phyloP scores from a whole-genome alignment of 1,284 basidiomycete species.

The Ceratobasidium sp. region DNA sequence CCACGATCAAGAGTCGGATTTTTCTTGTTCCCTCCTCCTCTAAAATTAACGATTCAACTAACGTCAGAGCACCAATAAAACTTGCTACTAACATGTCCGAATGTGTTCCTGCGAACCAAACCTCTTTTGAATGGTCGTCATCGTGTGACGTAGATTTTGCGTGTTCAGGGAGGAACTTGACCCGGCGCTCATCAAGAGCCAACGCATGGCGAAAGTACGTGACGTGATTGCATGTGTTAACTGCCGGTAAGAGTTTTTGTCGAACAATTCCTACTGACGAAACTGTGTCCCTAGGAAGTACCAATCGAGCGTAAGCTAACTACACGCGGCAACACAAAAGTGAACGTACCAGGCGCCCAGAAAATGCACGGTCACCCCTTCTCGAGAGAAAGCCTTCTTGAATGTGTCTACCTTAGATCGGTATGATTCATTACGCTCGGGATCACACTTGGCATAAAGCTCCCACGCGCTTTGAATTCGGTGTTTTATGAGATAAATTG shows the following conservation, averaged over 20 bases:
- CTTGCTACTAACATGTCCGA: conserved; percentile 53
- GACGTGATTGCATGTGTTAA: conserved; percentile 49
- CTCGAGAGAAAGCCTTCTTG: conserved; percentile 56
- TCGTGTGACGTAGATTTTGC: neutral
- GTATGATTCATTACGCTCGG: conserved; percentile 1
- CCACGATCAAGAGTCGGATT: conserved; percentile 42
- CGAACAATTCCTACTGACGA: conserved; percentile 55
- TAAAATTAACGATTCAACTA: conserved; percentile 32
- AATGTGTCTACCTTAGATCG: conserved; percentile 49
- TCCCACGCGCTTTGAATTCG: conserved; percentile 55
- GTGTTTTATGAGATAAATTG: neutral
- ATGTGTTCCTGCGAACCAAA: conserved; percentile 55
- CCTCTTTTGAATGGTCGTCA: conserved; percentile 49
- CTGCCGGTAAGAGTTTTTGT: conserved; percentile 49
- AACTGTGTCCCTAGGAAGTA: conserved; percentile 57
- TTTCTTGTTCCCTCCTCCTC: conserved; percentile 47
- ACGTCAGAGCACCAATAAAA: neutral
- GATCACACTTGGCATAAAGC: conserved; percentile 50
- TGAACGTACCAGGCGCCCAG: conserved; percentile 55
- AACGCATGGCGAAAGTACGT: conserved; percentile 58
- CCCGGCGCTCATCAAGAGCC: conserved; percentile 56
- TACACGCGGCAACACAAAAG: too few relatives aligned
- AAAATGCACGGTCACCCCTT: conserved; percentile 53
- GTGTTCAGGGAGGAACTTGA: conserved; percentile 60
- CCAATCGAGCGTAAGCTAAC: neutral